Evolutionary conservation across 345 rosid genomes (phyloP), one percentile per base, ranked within the genome.

Genomic region (Arabis hirsuta): DNA sequence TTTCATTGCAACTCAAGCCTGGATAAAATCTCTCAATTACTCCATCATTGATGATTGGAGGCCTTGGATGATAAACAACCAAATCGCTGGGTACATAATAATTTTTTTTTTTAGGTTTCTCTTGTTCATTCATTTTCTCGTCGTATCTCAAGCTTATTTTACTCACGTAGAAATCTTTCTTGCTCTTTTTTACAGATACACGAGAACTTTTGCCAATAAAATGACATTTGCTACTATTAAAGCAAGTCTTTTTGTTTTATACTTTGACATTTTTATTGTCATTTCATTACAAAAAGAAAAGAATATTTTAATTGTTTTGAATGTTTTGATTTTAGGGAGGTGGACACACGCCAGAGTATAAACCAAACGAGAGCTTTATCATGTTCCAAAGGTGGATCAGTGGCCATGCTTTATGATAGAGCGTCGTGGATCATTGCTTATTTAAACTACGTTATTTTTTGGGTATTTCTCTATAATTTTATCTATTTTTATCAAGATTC

Each of bases 221-320:
- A 71, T 71, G 75, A 82, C 93, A 53, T 91, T 71, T 63, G 88
- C 88, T n/a, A 91, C 93, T 5, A 59, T 89, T 1, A 91, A 89
- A 85, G 97, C 56, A 69, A 69, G 79, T 26, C 12, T 50, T 20
- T 53, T 57, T 5, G 45, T 7, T n/a, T 27, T 64, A 24, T 19
- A 9, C 19, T 38, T 59, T 11, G 14, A 8, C 29, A 9, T 1
- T 48, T 8, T 16, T 8, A 3, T 1, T 27, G 2, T 16, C 9
- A 36, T 22, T 45, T 3, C 55, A 38, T 12, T 46, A 38, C 51
- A 8, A 2, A 5, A 31, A 16, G 27, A 0, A 48, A 16, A 16
- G 14, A 50, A 50, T 34, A n/a, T 22, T 52, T 16, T 54, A 9
- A 29, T 59, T 5, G 2, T 24, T 59, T 72, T 43, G 16, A 1